Conservation (phyloP, 2,329 filamentous ascomycete species). For the Trichoderma semiorbis region DNA sequence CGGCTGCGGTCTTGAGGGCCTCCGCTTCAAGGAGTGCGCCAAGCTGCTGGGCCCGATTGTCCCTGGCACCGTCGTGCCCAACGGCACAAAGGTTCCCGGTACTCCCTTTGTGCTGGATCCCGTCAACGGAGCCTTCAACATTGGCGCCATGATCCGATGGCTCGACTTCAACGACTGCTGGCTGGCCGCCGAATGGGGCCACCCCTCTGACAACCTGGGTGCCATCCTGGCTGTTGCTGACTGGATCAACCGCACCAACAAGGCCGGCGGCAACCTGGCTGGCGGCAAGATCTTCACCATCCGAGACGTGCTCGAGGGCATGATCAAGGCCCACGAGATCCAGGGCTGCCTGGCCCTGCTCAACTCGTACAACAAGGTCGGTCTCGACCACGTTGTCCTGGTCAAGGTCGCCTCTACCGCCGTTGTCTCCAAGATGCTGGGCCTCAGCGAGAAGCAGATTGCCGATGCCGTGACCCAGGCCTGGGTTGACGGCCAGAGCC, state of each 20-base stretch:
- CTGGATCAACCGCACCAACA: conserved; percentile 92
- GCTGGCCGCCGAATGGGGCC: conserved; percentile 97
- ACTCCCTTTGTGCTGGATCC: conserved; percentile 94
- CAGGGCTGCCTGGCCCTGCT: conserved; percentile 94
- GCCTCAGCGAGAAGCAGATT: conserved; percentile 83
- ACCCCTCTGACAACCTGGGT: conserved; percentile 96
- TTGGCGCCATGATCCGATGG: conserved; percentile 98
- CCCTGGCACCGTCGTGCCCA: conserved; percentile 84
- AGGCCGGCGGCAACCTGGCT: conserved; percentile 71
- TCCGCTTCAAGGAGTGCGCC: conserved; percentile 92
- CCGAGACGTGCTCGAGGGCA: conserved; percentile 87
- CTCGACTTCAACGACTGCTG: conserved; percentile 99
- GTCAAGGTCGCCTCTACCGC: conserved; percentile 97
- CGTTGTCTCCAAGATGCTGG: conserved; percentile 93
- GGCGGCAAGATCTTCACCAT: conserved; percentile 86
- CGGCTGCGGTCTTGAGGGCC: conserved; percentile 91
- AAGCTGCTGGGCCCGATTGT: conserved; percentile 93
- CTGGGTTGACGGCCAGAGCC: conserved; percentile 92
- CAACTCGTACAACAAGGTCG: conserved; percentile 99
- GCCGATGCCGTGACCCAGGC: conserved; percentile 95
- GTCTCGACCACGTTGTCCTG: conserved; percentile 93
- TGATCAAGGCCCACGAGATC: conserved; percentile 99
- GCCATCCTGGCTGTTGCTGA: conserved; percentile 95
- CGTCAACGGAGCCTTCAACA: conserved; percentile 96
- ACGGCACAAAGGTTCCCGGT: conserved; percentile 86